Evolutionary conservation across 257 asterid genomes (phyloP).

Genomic region (Gardenia jasminoides): DNA sequence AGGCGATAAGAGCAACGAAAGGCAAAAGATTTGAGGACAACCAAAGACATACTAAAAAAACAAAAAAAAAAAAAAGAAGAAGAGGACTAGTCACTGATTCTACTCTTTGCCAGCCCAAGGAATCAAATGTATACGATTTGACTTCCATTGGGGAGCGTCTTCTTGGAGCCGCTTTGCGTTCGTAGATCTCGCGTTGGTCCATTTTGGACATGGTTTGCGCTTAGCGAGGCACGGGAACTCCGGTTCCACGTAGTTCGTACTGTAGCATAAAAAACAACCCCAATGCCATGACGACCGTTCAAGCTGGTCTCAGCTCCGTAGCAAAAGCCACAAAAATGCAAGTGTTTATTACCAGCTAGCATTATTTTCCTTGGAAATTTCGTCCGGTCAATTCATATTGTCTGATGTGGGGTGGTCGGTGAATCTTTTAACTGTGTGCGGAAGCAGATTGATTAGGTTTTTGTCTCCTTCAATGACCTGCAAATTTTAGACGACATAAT

Average conservation of each 20-base stretch:
- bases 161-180: neutral
- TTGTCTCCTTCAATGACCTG: neutral
- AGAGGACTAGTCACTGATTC: neutral
- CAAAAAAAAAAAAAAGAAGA: no score
- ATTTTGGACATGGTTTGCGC: neutral
- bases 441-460: neutral
- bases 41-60: no score
- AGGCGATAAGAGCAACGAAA: conserved; percentile 26
- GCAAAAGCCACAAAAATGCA: neutral
- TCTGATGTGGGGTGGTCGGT: neutral
- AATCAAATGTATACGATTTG: neutral
- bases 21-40: conserved; percentile 19
- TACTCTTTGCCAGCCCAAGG: conserved; percentile 8
- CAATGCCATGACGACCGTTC: no score
- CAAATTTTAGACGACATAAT: conserved; percentile 25
- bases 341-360: neutral
- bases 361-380: conserved; percentile 35
- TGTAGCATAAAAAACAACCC: no score
- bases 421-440: neutral
- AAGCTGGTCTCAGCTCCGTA: neutral
- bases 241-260: no score
- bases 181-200: neutral
- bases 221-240: no score
- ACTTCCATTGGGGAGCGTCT: neutral
- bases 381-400: conserved; percentile 9